A percentile compares a stretch with the other conserved stretches of the same genome.
Conservation (phyloP, 352 stramenopile genomes). For the Globisporangium irregulare region DNA sequence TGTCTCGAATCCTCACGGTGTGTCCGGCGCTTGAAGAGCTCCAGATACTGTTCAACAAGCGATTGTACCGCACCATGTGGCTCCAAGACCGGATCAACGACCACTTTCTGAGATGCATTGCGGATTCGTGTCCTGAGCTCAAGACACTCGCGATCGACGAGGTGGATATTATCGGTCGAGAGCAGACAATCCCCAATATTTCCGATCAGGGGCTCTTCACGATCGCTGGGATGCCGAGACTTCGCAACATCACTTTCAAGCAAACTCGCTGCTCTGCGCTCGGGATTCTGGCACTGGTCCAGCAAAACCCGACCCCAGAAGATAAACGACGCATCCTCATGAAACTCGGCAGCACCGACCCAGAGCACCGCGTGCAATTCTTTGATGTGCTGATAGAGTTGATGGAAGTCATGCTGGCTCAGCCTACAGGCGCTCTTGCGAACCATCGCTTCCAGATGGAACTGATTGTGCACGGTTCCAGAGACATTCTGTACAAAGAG, state of each 20-base stretch:
- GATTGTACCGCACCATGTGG: too few relatives aligned
- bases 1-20: neutral
- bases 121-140: neutral
- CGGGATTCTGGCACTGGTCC: constrained; percentile 1
- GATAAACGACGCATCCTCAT: neutral
- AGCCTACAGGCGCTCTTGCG: neutral
- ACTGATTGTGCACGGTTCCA: neutral
- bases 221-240: neutral
- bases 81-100: neutral
- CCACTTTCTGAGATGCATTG: neutral
- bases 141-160: constrained; percentile 8
- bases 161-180: neutral
- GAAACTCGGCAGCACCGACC: constrained; percentile 1
- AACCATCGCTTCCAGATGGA: constrained; percentile 6
- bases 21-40: constrained; percentile 19
- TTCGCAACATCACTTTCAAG: constrained; percentile 11
- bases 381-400: constrained; percentile 2
- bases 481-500: neutral
- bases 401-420: constrained; percentile 1
- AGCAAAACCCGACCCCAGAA: neutral
- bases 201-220: constrained; percentile 4
- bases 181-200: constrained; percentile 1
- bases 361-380: neutral
- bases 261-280: neutral
- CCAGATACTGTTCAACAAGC: constrained; percentile 12